Evolutionary conservation across 257 asterid species (phyloP).

Genomic region (Lavandula angustifolia): DNA sequence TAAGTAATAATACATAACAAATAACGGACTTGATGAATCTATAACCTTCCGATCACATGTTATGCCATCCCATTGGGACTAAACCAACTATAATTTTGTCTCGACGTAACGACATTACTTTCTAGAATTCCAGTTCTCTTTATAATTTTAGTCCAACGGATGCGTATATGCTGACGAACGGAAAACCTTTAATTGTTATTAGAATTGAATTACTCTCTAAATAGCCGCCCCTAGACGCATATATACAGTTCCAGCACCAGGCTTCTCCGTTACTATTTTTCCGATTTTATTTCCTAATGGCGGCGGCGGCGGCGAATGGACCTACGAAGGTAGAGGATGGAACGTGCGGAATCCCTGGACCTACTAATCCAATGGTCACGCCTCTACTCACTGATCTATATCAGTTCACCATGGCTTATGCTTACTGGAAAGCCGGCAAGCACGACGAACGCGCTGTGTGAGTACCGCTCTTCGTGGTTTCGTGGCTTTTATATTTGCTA

Average conservation of each 20-base stretch:
- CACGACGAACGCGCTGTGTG: slow-evolving; percentile 92
- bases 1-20: no score
- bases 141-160: not conserved
- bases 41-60: no score
- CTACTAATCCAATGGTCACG: slow-evolving; percentile 96
- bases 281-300: slow-evolving; percentile 22
- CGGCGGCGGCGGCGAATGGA: slow-evolving; percentile 55
- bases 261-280: not conserved
- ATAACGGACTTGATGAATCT: no score
- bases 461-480: slow-evolving; percentile 20
- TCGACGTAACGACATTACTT: not conserved
- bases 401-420: slow-evolving; percentile 98
- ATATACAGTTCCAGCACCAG: not conserved
- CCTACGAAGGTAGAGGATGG: slow-evolving; percentile 31
- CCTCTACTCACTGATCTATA: slow-evolving; percentile 96
- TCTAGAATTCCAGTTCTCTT: not conserved
- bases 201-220: slow-evolving; percentile 3
- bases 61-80: no score
- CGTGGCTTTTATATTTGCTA: not conserved
- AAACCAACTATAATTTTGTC: not conserved
- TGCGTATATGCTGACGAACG: not conserved
- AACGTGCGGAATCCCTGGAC: slow-evolving; percentile 48
- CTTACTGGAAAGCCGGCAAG: slow-evolving; percentile 96
- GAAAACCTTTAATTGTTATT: not conserved
- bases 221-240: slow-evolving; percentile 7